Conservation (phyloP, 2,329 filamentous ascomycete genomes). For the Monilinia fructigena region DNA sequence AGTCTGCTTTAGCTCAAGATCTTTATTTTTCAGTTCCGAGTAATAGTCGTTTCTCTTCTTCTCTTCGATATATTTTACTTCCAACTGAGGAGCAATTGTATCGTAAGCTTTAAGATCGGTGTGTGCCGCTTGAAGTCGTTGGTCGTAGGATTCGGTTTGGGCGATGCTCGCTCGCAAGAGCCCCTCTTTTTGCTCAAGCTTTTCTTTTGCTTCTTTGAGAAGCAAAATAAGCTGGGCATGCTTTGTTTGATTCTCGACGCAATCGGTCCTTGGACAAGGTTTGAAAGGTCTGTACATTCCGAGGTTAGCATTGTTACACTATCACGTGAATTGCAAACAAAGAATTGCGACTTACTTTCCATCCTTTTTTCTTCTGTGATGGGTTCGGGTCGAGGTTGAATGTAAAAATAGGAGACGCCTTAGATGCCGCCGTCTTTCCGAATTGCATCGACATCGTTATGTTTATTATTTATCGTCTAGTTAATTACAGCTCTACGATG, state of each 20-base stretch:
- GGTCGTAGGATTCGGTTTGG: conserved; percentile 15
- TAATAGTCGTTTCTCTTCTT: not conserved
- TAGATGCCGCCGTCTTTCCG: not conserved
- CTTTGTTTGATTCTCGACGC: conserved; percentile 18
- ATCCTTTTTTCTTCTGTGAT: not conserved
- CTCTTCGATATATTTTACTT: not conserved
- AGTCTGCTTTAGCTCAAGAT: not conserved
- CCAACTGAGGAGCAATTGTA: not conserved
- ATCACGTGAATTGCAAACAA: conserved; percentile 10
- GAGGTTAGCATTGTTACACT: conserved; percentile 9
- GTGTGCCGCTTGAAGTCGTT: conserved; percentile 16
- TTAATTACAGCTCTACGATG: not conserved
- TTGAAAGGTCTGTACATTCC: conserved; percentile 19
- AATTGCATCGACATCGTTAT: conserved; percentile 3
- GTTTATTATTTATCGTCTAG: not conserved
- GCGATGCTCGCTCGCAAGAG: not conserved
- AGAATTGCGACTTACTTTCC: conserved; percentile 7
- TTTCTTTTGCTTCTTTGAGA: conserved; percentile 8
- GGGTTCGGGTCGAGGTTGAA: not conserved
- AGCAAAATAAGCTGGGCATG: not conserved
- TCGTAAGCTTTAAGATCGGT: conserved; percentile 6
- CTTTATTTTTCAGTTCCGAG: not conserved
- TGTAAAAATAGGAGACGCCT: not conserved
- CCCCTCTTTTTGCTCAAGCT: not conserved
- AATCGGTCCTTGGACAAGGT: conserved; percentile 16